Conservation (phyloP, 176 grass and related monocot species). For the Guadua angustifolia region DNA sequence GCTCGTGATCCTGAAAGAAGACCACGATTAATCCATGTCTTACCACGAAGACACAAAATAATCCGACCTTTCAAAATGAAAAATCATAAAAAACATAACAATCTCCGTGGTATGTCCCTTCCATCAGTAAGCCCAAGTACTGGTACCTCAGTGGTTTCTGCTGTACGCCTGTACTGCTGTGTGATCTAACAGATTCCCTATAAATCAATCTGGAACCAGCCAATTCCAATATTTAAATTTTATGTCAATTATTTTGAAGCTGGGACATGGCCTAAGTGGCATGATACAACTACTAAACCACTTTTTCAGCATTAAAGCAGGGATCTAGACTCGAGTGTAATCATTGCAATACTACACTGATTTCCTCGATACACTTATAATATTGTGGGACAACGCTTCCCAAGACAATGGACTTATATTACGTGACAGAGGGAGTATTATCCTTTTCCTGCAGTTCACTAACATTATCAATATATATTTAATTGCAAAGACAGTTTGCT, state of each 20-base stretch:
- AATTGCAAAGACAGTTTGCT: not conserved
- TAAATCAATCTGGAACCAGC: not conserved
- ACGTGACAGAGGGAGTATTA: no score
- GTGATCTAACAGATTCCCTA: slow-evolving; percentile 8
- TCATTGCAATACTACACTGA: no score
- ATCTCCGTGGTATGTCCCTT: not conserved
- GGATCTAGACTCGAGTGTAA: no score
- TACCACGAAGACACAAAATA: not conserved
- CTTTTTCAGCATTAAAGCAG: no score
- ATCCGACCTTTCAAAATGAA: slow-evolving; percentile 12
- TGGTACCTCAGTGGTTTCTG: not conserved
- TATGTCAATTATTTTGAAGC: not conserved
- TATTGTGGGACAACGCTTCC: no score
- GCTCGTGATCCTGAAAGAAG: slow-evolving; percentile 80
- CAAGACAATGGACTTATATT: no score
- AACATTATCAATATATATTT: not conserved
- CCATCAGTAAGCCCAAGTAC: not conserved
- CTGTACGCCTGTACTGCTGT: not conserved
- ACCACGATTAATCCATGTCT: slow-evolving; percentile 13
- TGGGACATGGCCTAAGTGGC: not conserved
- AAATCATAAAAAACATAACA: not conserved
- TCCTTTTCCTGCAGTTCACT: not conserved
- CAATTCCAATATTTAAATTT: not conserved
- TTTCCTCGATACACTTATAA: no score
- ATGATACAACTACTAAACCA: no score